phyloP scores from a whole-genome alignment of 768 basidiomycete genomes.

The Kwoniella bestiolae region DNA sequence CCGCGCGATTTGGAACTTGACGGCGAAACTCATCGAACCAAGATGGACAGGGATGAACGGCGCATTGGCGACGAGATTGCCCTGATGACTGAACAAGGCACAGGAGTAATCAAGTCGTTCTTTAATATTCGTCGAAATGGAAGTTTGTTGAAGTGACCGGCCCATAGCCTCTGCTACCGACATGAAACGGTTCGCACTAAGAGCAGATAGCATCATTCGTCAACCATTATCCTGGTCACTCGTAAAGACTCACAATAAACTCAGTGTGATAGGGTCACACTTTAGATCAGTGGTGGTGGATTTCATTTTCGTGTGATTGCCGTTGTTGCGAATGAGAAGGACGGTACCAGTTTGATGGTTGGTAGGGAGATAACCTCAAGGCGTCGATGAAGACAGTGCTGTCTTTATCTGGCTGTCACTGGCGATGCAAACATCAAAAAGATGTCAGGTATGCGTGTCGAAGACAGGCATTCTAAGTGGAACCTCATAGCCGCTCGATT shows the following conservation, averaged over 20 bases:
- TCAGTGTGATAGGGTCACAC: slow-evolving; percentile 47
- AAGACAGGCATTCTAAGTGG: too few species aligned
- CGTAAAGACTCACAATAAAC: slow-evolving; percentile 32
- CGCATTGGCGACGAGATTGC: slow-evolving; percentile 91
- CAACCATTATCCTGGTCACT: background rate
- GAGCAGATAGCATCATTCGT: background rate
- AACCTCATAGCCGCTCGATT: too few species aligned
- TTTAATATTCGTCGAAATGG: slow-evolving; percentile 94
- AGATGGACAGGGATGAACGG: slow-evolving; percentile 56
- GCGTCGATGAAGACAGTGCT: too few species aligned
- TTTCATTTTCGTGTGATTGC: too few species aligned
- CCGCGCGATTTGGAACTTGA: slow-evolving; percentile 36
- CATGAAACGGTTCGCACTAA: slow-evolving; percentile 76
- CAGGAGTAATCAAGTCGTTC: slow-evolving; percentile 94
- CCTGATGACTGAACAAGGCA: slow-evolving; percentile 91
- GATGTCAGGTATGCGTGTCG: too few species aligned
- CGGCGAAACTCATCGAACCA: slow-evolving; percentile 43
- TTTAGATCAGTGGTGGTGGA: slow-evolving; percentile 11
- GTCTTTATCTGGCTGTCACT: too few species aligned
- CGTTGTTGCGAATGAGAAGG: background rate
- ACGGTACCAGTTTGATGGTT: too few species aligned
- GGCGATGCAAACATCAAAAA: too few species aligned
- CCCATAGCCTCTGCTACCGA: slow-evolving; percentile 94
- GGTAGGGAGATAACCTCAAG: too few species aligned
- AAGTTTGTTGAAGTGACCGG: slow-evolving; percentile 82